Percentiles rank a stretch among this genome's conserved stretches.
phyloP scores from a whole-genome alignment of 805 yeast genomes.

The Brettanomyces custersianus region DNA sequence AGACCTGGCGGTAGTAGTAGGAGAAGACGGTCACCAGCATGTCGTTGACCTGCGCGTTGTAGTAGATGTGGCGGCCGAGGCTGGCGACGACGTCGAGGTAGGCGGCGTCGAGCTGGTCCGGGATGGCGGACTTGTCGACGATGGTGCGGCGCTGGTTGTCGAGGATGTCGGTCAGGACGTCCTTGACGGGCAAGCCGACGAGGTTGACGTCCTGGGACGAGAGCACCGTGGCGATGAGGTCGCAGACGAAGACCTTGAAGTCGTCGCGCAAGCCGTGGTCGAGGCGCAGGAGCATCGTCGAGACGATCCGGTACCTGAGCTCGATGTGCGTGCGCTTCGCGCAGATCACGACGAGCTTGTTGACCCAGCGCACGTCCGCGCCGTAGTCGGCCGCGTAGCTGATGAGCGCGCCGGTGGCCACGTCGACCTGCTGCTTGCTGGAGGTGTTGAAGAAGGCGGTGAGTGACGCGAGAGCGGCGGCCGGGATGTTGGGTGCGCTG shows the following conservation, averaged over 20 bases:
- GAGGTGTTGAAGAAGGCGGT: constrained; percentile 55
- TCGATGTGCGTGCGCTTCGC: constrained; percentile 60
- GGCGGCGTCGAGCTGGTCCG: constrained; percentile 10
- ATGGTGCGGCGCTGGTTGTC: constrained; percentile 32
- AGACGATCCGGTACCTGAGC: constrained; percentile 21
- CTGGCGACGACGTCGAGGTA: constrained; percentile 57
- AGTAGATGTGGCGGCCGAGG: constrained; percentile 70
- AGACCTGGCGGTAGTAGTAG: constrained; percentile 28
- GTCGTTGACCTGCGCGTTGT: constrained; percentile 80
- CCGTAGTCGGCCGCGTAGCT: constrained; percentile 29
- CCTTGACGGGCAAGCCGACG: constrained; percentile 81
- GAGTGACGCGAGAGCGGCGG: constrained; percentile 31
- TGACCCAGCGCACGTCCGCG: constrained; percentile 37
- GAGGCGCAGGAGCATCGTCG: constrained; percentile 22
- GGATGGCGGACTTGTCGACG: constrained; percentile 8
- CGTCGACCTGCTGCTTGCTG: constrained; percentile 49
- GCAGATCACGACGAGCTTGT: constrained; percentile 49
- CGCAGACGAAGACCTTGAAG: constrained; percentile 15
- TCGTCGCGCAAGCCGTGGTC: constrained; percentile 7
- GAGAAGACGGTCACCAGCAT: constrained; percentile 61
- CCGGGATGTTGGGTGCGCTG: constrained; percentile 5
- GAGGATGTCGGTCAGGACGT: constrained; percentile 55
- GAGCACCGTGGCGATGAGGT: constrained; percentile 39
- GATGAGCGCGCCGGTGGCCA: constrained; percentile 46
- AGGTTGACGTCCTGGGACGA: constrained; percentile 65